A percentile compares a stretch with the other conserved stretches of the same genome.
Evolutionary conservation across 495 filamentous ascomycete genomes (phyloP).

Genomic region (Jackrogersella multiformis): DNA sequence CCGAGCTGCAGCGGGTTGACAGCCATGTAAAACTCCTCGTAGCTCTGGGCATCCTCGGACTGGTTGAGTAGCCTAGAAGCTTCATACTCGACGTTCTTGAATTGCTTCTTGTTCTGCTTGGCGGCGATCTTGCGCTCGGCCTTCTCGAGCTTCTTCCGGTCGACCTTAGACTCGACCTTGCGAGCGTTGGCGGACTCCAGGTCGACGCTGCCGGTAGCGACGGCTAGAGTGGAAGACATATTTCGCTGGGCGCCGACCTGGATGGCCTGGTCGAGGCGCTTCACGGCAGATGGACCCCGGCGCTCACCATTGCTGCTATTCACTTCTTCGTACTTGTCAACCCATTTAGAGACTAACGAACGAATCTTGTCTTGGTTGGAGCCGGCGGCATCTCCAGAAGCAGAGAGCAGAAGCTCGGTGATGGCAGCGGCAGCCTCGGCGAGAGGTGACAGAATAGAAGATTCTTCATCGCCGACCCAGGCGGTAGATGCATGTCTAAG

Average conservation of each 20-base stretch:
- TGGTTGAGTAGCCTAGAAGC: constrained; percentile 89
- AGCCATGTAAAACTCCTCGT: constrained; percentile 99
- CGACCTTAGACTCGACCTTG: constrained; percentile 96
- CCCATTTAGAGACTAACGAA: constrained; percentile 89
- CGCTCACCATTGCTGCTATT: constrained; percentile 69
- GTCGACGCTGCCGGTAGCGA: constrained; percentile 85
- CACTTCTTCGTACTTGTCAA: constrained; percentile 76
- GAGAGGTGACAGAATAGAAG: constrained; percentile 73
- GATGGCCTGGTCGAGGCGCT: constrained; percentile 91
- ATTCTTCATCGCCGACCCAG: constrained; percentile 79
- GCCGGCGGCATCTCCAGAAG: constrained; percentile 77
- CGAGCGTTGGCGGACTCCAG: constrained; percentile 89
- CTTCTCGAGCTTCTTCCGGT: constrained; percentile 99
- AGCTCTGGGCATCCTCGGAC: constrained; percentile 85
- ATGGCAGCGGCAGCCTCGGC: constrained; percentile 85
- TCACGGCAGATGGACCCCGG: constrained; percentile 76
- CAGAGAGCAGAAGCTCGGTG: constrained; percentile 86
- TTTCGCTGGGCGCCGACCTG: constrained; percentile 93
- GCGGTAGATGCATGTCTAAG: constrained; percentile 89
- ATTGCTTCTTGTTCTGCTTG: constrained; percentile 97
- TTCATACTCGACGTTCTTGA: constrained; percentile 98
- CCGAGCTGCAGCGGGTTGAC: constrained; percentile 96
- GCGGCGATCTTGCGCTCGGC: constrained; percentile 97
- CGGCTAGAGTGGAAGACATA: constrained; percentile 91
- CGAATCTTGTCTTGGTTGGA: constrained; percentile 79